Base-by-base conservation (phyloP, 2,329 filamentous ascomycete genomes). In the Dichotomopilus funicola region DNA sequence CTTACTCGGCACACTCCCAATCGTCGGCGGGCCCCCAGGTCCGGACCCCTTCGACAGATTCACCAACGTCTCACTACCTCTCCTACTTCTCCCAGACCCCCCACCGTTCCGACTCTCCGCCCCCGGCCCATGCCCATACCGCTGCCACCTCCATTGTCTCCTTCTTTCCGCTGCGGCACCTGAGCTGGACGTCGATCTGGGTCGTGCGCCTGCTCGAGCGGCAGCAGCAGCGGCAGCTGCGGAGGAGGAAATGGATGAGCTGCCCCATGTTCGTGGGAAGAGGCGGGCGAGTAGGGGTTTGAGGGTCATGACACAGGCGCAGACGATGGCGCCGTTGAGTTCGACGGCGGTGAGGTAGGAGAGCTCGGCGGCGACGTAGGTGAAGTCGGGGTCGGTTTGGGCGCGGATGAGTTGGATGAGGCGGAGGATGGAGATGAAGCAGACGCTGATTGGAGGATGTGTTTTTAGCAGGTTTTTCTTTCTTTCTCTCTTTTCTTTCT, bases 271-370 rank as follows among this genome's bases (percentile, higher is more conserved):
- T 36, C 35, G 35, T 2, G 43, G 50, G 9, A 63, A 49, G 35
- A 63, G 55, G 10, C 65, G 71, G 36, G 71, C 68, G 27, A 67
- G 53, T 2, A 72, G 64, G 1, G 70, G 71, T 47, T 71, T 72
- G 11, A 72, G 66, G 6, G 68, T 71, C 50, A 69, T 68, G 38
- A 67, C 61, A 54, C 66, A 70, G 42, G 70, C 68, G 44, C 67
- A 66, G 27, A 67, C 61, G 49, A 73, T 70, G 55, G 66, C 66
- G 6, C 64, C 62, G 58, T 70, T 66, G 49, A 67, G 59, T 47
- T 72, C 70, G 56, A 71, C 56, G 40, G 58, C 58, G 37, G 68
- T 70, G 64, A 67, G 67, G 53, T 69, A 67, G 31, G 62, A 67
- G 40, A 70, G 60, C 10, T 61, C 43, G 34, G 63, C 59, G 44